These are phyloP conservation scores for Bipolaris oryzae DNA, from an alignment of 2,329 filamentous ascomycete species.

Conservation along the genomic window DNA sequence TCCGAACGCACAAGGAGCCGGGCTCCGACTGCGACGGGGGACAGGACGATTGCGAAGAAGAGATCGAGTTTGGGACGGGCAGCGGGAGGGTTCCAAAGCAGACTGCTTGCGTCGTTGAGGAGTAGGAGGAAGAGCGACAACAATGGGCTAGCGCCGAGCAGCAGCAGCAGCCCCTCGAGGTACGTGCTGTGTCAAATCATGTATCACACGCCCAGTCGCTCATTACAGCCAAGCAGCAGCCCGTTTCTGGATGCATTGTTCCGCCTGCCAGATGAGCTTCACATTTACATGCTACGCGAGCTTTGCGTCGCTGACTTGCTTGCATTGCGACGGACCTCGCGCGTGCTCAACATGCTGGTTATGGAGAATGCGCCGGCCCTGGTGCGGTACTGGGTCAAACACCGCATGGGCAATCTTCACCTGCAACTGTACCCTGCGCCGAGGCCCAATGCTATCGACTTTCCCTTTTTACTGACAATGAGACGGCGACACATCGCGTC, in stretches of 20 bases:
- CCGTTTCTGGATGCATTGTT: constrained; percentile 42
- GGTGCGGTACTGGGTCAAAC: constrained; percentile 45
- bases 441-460: constrained; percentile 35
- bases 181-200: constrained; percentile 17
- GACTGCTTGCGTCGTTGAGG: constrained; percentile 40
- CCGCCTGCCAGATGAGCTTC: constrained; percentile 43
- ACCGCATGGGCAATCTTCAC: constrained; percentile 43
- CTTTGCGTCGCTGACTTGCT: constrained; percentile 44
- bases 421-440: constrained; percentile 45
- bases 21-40: constrained; percentile 16
- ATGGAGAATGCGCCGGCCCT: constrained; percentile 40
- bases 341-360: constrained; percentile 41
- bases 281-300: constrained; percentile 43
- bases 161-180: constrained; percentile 30
- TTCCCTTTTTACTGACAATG: constrained; percentile 45
- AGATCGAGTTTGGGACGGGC: constrained; percentile 40
- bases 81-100: constrained; percentile 41
- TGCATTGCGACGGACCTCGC: constrained; percentile 39
- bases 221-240: constrained; percentile 23
- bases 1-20: constrained; percentile 26
- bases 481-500: constrained; percentile 45
- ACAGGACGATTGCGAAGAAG: constrained; percentile 33
- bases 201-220: not conserved
- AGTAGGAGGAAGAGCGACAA: constrained; percentile 35
- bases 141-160: constrained; percentile 21